Percentiles rank a stretch among this genome's conserved stretches.
phyloP scores from a whole-genome alignment of 2,329 filamentous ascomycete genomes.

The Botrytis tulipae region DNA sequence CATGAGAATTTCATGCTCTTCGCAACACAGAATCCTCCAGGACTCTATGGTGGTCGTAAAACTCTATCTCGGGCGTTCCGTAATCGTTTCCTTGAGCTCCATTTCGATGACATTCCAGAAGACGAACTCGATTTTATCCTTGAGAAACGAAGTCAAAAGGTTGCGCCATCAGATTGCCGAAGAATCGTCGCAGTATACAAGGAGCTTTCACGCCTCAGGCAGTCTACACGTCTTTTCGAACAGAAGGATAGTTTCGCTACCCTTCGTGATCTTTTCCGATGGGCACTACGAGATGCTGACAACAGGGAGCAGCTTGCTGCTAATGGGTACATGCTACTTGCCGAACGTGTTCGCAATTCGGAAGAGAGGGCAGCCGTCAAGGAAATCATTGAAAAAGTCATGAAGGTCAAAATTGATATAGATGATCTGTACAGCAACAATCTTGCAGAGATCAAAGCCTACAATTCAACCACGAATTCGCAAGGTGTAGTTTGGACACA shows the following conservation, averaged over 20 bases:
- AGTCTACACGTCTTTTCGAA: slow-evolving; percentile 89
- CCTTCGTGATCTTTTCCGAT: slow-evolving; percentile 90
- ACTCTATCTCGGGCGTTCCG: slow-evolving; percentile 90
- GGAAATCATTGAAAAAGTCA: slow-evolving; percentile 81
- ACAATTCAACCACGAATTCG: slow-evolving; percentile 48
- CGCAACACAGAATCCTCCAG: slow-evolving; percentile 94
- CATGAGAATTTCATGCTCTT: slow-evolving; percentile 98
- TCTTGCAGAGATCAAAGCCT: slow-evolving; percentile 53
- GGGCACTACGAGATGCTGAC: slow-evolving; percentile 83
- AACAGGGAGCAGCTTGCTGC: slow-evolving; percentile 83
- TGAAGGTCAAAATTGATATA: slow-evolving; percentile 81
- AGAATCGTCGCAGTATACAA: slow-evolving; percentile 93
- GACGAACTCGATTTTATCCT: slow-evolving; percentile 90
- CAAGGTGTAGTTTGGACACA: slow-evolving; percentile 87
- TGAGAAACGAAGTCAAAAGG: slow-evolving; percentile 78
- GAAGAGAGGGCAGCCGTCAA: slow-evolving; percentile 85
- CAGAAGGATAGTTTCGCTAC: slow-evolving; percentile 98
- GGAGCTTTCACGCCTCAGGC: slow-evolving; percentile 83
- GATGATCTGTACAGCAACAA: slow-evolving; percentile 67
- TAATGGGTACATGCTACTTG: slow-evolving; percentile 95
- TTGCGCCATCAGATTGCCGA: slow-evolving; percentile 86
- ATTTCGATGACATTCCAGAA: slow-evolving; percentile 97
- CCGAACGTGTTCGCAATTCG: slow-evolving; percentile 87
- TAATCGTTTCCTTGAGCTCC: slow-evolving; percentile 93
- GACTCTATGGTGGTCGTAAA: slow-evolving; percentile 92